Base-by-base conservation (phyloP, 1,284 basidiomycete species). In the Golubevia sp. region DNA sequence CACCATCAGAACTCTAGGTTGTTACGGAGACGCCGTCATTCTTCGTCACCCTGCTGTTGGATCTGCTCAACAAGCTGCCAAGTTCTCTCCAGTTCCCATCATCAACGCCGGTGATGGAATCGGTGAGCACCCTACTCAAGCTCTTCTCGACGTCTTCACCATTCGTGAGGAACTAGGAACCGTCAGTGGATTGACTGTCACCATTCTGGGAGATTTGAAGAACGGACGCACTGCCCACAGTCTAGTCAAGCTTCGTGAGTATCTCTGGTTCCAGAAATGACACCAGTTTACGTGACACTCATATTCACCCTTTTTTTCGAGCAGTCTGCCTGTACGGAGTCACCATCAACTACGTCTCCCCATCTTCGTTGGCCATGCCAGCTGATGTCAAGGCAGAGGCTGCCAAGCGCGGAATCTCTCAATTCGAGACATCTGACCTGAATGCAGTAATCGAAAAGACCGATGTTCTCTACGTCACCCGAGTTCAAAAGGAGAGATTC, bases 131-230 rank as follows among this genome's bases (percentile, higher is more conserved):
- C 97, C 96, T 1, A 97, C 94, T 4, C 97, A 97, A 38, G 70
- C 71, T 8, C 61, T 73, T 44, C n/a, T 15, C 23, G 97, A 99
- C 83, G 90, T 97, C 26, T 99, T 94, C 85, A 97, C 95, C 51
- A 99, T 99, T 76, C 94, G 97, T 55, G 95, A 93, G 56, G 97
- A 99, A 86, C 89, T 99, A 52, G 97, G 97, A 68, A 98, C 96
- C 0, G 94, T 99, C 70, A 98, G 97, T 80, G 97, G 96, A 55
- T 90, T 93, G 62, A 96, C 93, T 13, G 91, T 99, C 82, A 99
- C 97, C 8, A 85, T 86, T 85, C 69, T 99, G 7, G 97, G 97
- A 64, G 97, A 99, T 85, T 88, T 99, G 76, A 98, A 98, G 88
- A 97, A 99, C 82, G 97, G 97, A 49, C 90, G 97, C 63, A 99